Conservation (phyloP, 2,329 filamentous ascomycete species). For the Pseudogymnoascus sp. region DNA sequence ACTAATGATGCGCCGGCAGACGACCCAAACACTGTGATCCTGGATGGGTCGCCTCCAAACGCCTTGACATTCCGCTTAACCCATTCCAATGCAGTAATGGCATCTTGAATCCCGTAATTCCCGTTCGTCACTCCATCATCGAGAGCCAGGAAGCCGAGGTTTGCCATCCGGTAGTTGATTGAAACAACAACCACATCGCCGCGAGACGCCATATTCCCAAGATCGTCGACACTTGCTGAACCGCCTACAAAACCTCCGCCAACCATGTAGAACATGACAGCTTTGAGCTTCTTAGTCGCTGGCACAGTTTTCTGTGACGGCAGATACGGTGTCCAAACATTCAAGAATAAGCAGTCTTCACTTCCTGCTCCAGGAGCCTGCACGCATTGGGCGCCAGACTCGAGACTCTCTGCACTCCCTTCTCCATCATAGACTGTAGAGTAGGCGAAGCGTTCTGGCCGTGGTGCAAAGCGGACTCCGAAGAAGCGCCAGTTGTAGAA, state of each 20-base stretch:
- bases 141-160: conserved; percentile 36
- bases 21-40: conserved; percentile 44
- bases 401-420: conserved; percentile 37
- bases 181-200: conserved; percentile 26
- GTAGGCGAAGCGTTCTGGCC: conserved; percentile 27
- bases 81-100: conserved; percentile 32
- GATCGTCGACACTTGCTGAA: conserved; percentile 22
- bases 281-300: conserved; percentile 40
- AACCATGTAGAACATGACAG: conserved; percentile 27
- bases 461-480: conserved; percentile 21
- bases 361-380: conserved; percentile 33
- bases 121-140: conserved; percentile 44
- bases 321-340: conserved; percentile 34
- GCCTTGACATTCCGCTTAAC: conserved; percentile 39
- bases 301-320: conserved; percentile 27
- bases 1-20: conserved; percentile 45
- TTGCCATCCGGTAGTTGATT: conserved; percentile 25
- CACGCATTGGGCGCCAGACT: conserved; percentile 38
- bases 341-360: conserved; percentile 25
- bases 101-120: conserved; percentile 4
- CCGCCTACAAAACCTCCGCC: conserved; percentile 29
- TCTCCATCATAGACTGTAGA: conserved; percentile 38
- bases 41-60: conserved; percentile 39
- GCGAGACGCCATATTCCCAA: conserved; percentile 23
- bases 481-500: conserved; percentile 40